Base-by-base conservation (phyloP, 192 early-diverging fungal species). In the Funneliformis mosseae region DNA sequence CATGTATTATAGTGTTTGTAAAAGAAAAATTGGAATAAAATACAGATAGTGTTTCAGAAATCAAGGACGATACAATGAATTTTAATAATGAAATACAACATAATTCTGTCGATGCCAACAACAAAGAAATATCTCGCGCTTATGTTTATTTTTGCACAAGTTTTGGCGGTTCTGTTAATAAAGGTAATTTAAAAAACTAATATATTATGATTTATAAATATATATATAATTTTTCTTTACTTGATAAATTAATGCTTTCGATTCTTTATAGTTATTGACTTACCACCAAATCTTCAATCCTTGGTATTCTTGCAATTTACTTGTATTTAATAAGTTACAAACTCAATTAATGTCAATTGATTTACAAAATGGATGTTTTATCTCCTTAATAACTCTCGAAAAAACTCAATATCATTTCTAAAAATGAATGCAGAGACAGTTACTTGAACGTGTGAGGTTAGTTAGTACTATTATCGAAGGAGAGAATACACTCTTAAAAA, bases 1-100 rank as follows among this genome's bases (percentile, higher is more conserved):
- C 80, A 11, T 81, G 62, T 67, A 39, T 81, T 48, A 8, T 81
- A 18, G 80, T 61, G 2, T 76, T 81, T 68, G 41, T 42, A 8
- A 76, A 76, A 61, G 74, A 76, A 75, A 55, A 75, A 75, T 9
- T 21, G 4, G 18, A 16, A 3, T 33, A 33, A 2, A 33, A 3
- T 33, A 33, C 3, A 2, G 33, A 33, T 33, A 33, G 33, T 18
- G 33, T 4, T 14, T 33, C 39, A n/a, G 11, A 46, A 3, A 21
- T 27, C 0, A 8, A 45, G 27, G 3, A 46, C 3, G 42, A 50
- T 48, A 4, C 46, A n/a, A n/a, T n/a, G n/a, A n/a, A n/a, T n/a
- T n/a, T n/a, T n/a, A n/a, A n/a, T n/a, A n/a, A n/a, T n/a, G n/a
- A n/a, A n/a, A n/a, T n/a, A n/a, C n/a, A n/a, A n/a, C n/a, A n/a